Evolutionary conservation across 805 yeast species (phyloP).

Genomic region (Yarrowia deformans): DNA sequence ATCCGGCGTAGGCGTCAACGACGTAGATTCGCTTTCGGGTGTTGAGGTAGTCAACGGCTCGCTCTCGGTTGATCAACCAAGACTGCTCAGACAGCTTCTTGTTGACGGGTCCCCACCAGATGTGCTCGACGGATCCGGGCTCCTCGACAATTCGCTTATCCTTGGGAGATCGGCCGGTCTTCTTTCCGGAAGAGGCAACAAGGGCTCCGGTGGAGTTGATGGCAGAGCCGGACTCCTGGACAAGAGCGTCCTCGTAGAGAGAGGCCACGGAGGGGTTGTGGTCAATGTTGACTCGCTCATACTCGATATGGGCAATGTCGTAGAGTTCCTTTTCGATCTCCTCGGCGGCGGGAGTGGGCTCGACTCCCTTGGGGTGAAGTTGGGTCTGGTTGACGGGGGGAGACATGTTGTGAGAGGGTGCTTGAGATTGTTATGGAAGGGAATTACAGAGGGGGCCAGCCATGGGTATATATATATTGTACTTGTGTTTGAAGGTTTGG

Average conservation of each 20-base stretch:
- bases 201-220: conserved; percentile 93
- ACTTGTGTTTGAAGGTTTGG: not conserved
- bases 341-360: conserved; percentile 52
- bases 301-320: conserved; percentile 54
- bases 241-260: conserved; percentile 90
- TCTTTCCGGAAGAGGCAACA: conserved; percentile 92
- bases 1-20: conserved; percentile 97
- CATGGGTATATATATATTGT: conserved; percentile 25
- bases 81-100: conserved; percentile 92
- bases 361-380: conserved; percentile 55
- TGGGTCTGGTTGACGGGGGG: conserved; percentile 54
- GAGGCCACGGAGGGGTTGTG: conserved; percentile 95
- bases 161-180: conserved; percentile 98
- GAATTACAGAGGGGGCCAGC: not conserved
- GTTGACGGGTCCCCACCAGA: conserved; percentile 99
- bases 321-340: conserved; percentile 54
- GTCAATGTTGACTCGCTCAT: conserved; percentile 53
- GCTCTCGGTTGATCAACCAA: conserved; percentile 93
- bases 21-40: conserved; percentile 93
- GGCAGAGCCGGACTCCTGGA: conserved; percentile 84
- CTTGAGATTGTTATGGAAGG: conserved; percentile 17
- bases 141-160: conserved; percentile 98
- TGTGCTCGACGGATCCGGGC: conserved; percentile 76
- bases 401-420: conserved; percentile 43
- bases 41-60: conserved; percentile 96